phyloP scores from a whole-genome alignment of 345 rosid genomes.

The Jatropha curcas region DNA sequence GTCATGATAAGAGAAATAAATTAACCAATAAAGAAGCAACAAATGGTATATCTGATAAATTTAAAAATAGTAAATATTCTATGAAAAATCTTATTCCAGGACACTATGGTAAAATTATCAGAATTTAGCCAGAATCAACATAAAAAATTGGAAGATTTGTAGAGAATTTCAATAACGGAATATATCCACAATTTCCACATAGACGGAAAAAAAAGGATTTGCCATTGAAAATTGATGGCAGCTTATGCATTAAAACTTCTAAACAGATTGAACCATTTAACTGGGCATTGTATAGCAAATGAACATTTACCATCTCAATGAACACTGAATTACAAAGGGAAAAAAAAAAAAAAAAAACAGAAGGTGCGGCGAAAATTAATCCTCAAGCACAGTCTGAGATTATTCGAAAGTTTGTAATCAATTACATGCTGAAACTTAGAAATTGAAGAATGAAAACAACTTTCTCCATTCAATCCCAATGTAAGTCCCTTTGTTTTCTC shows the following conservation, averaged over 20 bases:
- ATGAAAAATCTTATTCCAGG: background rate
- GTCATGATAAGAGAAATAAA: slow-evolving; percentile 33
- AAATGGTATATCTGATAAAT: background rate
- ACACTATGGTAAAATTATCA: background rate
- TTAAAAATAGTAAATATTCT: background rate
- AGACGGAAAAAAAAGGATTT: background rate
- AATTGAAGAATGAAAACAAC: background rate
- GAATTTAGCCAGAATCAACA: background rate
- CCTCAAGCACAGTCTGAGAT: background rate
- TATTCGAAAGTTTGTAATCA: background rate
- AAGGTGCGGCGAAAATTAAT: slow-evolving; percentile 5
- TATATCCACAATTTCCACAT: background rate
- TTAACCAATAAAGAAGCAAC: slow-evolving; percentile 2
- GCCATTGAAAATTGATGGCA: background rate
- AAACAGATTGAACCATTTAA: background rate
- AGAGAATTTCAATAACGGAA: background rate
- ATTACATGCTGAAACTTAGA: background rate
- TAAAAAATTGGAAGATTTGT: background rate
- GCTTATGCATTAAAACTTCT: background rate
- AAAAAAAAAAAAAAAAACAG: background rate
- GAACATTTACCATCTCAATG: background rate
- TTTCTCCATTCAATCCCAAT: background rate
- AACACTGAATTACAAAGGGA: background rate
- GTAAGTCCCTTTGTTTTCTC: background rate
- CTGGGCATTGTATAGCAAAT: background rate